These are phyloP conservation scores for Boletus vermiculosoides DNA, from an alignment of 768 basidiomycete genomes.

Conservation along the genomic window DNA sequence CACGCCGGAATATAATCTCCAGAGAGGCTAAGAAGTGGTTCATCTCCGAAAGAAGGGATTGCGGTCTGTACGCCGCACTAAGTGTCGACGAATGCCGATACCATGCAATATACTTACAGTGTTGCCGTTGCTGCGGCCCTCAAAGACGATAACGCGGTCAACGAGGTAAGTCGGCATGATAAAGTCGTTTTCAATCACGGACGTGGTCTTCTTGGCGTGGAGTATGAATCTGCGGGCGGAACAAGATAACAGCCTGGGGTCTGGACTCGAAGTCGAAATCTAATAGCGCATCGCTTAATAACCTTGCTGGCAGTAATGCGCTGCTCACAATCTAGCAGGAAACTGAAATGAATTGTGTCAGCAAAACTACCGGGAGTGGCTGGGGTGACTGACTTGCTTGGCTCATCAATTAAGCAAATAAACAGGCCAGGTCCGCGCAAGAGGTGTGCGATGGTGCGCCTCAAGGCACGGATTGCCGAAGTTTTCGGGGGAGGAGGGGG, in stretches of 20 bases:
- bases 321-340: slow-evolving; percentile 98
- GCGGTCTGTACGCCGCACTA: slow-evolving; percentile 56
- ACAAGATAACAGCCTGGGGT: slow-evolving; percentile 6
- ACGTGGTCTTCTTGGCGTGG: slow-evolving; percentile 95
- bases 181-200: slow-evolving; percentile 99
- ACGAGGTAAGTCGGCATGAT: slow-evolving; percentile 99
- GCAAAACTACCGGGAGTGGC: neutral
- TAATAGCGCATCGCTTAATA: slow-evolving; percentile 75
- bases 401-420: slow-evolving; percentile 98
- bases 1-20: slow-evolving; percentile 97
- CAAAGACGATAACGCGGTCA: slow-evolving; percentile 93
- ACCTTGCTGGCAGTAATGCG: slow-evolving; percentile 98
- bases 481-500: no score
- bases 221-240: slow-evolving; percentile 71
- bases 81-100: neutral
- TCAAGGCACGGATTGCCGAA: no score
- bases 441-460: no score
- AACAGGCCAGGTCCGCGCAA: no score
- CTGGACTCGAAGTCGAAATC: neutral
- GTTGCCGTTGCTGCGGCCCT: slow-evolving; percentile 85
- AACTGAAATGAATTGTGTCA: slow-evolving; percentile 43
- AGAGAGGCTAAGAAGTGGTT: slow-evolving; percentile 94
- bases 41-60: slow-evolving; percentile 94
- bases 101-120: slow-evolving; percentile 53
- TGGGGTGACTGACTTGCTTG: slow-evolving; percentile 57